These are phyloP conservation scores for Coemansia sp. DNA, from an alignment of 192 early-diverging fungal genomes.

Conservation along the genomic window DNA sequence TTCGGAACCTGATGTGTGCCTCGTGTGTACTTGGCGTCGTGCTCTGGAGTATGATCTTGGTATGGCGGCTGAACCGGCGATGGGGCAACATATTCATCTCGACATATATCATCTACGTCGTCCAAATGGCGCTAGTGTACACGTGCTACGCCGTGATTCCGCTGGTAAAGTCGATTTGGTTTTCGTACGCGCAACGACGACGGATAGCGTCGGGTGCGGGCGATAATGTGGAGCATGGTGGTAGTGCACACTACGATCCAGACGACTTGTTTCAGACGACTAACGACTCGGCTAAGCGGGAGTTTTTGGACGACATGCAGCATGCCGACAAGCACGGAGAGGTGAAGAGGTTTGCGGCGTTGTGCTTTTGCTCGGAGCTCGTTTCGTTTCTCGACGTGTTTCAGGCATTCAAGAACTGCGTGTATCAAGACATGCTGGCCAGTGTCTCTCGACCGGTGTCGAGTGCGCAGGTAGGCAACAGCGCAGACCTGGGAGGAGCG, in stretches of 20 bases:
- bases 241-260: not conserved
- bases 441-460: not conserved
- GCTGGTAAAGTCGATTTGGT: conserved; percentile 24
- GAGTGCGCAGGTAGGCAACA: not conserved
- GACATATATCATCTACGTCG: conserved; percentile 15
- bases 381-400: conserved; percentile 42
- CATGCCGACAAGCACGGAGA: conserved; percentile 21
- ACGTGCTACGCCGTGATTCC: conserved; percentile 24
- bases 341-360: conserved; percentile 24
- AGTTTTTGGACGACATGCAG: conserved; percentile 28
- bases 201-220: not conserved
- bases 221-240: not conserved
- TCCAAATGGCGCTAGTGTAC: conserved; percentile 28
- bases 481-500: not conserved
- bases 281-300: conserved; percentile 6
- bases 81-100: conserved; percentile 21
- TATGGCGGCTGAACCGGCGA: conserved; percentile 26
- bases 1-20: conserved; percentile 21
- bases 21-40: conserved; percentile 18
- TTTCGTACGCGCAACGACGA: conserved; percentile 12
- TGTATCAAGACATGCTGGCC: conserved; percentile 15
- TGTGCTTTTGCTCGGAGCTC: conserved; percentile 43
- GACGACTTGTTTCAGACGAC: not conserved
- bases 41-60: conserved; percentile 20
- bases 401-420: conserved; percentile 33